These are phyloP conservation scores for Aquilaria yunnanensis DNA, from an alignment of 345 rosid genomes.

Conservation along the genomic window DNA sequence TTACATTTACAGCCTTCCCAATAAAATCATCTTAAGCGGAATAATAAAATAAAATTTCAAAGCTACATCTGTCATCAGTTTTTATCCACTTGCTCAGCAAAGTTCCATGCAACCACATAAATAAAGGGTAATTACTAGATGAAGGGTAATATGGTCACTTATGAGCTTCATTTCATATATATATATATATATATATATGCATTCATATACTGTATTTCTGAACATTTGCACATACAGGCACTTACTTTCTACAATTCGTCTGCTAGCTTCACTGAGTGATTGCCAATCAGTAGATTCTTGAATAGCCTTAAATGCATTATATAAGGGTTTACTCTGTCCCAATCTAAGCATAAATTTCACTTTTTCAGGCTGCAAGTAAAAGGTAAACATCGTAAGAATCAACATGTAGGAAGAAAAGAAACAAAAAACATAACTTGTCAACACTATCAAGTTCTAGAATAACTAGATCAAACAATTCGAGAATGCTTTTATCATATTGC, in stretches of 20 bases:
- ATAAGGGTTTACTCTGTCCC: conserved; percentile 77
- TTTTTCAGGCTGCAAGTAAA: conserved; percentile 58
- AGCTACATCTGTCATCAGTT: too few species aligned
- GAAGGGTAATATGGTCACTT: neutral
- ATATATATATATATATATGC: neutral
- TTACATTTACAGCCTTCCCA: too few species aligned
- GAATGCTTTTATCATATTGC: neutral
- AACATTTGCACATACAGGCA: neutral
- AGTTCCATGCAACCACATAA: neutral
- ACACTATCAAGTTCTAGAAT: neutral
- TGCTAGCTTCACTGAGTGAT: conserved; percentile 55
- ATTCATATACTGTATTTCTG: too few species aligned
- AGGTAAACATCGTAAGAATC: conserved; percentile 5
- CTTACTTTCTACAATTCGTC: conserved; percentile 71
- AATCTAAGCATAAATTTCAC: conserved; percentile 67
- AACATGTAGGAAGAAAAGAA: conserved; percentile 1
- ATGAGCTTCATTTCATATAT: neutral
- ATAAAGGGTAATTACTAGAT: neutral
- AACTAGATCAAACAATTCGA: neutral
- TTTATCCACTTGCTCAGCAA: too few species aligned
- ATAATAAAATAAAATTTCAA: too few species aligned
- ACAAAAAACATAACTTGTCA: neutral
- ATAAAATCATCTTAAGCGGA: too few species aligned
- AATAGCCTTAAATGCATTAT: conserved; percentile 68
- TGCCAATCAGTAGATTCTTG: conserved; percentile 64